Percentiles rank a stretch among this genome's conserved stretches.
Conservation (phyloP, 495 filamentous ascomycete species). For the Evernia prunastri region DNA sequence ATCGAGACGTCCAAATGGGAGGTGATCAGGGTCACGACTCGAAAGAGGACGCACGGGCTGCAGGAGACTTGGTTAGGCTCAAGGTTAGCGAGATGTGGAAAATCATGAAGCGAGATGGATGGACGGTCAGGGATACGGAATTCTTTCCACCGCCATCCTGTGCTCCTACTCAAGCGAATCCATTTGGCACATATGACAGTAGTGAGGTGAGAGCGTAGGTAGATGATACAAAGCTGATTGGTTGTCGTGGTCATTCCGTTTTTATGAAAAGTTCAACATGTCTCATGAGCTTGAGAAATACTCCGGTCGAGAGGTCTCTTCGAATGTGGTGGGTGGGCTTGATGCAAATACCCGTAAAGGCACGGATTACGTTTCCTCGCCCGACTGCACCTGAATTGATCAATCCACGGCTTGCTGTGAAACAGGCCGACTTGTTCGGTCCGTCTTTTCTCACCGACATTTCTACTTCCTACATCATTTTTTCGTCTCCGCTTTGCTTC, state of each 20-base stretch:
- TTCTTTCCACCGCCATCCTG: conserved; percentile 42
- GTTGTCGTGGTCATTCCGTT: background rate
- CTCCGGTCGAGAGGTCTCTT: background rate
- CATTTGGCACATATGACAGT: background rate
- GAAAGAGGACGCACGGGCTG: conserved; percentile 78
- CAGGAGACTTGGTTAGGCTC: conserved; percentile 73
- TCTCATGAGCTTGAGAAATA: background rate
- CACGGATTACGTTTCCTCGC: background rate
- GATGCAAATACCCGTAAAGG: background rate
- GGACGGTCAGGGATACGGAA: conserved; percentile 48
- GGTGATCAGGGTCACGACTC: conserved; percentile 73
- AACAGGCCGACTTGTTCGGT: background rate
- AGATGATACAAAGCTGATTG: too few relatives aligned
- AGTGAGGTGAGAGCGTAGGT: background rate
- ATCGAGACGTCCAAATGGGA: conserved; percentile 69
- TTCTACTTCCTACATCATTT: background rate
- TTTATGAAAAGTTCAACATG: background rate
- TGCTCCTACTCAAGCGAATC: background rate
- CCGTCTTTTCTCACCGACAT: background rate
- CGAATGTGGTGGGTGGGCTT: background rate
- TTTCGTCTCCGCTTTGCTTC: background rate
- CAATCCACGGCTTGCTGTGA: background rate
- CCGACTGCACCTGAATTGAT: background rate
- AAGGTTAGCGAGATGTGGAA: conserved; percentile 62
- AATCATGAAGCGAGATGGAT: conserved; percentile 54